Percentiles rank a stretch among this genome's conserved stretches.
phyloP scores from a whole-genome alignment of 2,329 filamentous ascomycete genomes.

The Penicillium sp. region DNA sequence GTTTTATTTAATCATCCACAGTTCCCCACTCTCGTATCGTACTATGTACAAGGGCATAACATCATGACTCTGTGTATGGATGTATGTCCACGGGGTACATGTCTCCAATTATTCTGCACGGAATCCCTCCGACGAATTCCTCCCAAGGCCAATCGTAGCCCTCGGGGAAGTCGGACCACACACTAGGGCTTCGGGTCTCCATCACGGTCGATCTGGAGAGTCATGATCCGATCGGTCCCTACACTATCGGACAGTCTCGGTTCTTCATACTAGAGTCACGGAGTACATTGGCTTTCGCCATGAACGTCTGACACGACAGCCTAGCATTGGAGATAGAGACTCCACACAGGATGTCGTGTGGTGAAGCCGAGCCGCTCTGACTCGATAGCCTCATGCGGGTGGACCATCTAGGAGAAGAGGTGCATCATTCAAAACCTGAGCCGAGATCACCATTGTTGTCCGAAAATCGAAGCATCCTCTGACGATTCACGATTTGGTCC shows the following conservation, averaged over 20 bases:
- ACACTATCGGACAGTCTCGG: neutral
- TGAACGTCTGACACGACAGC: too few species aligned
- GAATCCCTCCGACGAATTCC: neutral
- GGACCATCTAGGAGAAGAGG: too few species aligned
- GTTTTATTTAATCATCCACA: neutral
- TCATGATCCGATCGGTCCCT: neutral
- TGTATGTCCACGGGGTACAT: too few species aligned
- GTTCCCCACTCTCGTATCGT: neutral
- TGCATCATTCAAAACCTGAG: too few species aligned
- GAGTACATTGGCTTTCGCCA: too few species aligned
- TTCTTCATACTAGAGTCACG: neutral
- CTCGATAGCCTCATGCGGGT: neutral
- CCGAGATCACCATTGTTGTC: too few species aligned
- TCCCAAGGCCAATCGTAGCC: neutral
- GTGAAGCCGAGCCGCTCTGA: neutral
- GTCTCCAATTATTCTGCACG: neutral
- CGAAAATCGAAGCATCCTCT: too few species aligned
- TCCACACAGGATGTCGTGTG: too few species aligned
- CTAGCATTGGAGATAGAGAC: too few species aligned
- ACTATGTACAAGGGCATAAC: neutral
- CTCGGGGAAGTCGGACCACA: neutral
- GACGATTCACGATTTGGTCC: too few species aligned
- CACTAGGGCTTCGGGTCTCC: neutral
- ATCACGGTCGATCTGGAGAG: conserved; percentile 1
- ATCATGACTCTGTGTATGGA: neutral